phyloP scores from a whole-genome alignment of 345 rosid genomes.

The Sapria himalayana region DNA sequence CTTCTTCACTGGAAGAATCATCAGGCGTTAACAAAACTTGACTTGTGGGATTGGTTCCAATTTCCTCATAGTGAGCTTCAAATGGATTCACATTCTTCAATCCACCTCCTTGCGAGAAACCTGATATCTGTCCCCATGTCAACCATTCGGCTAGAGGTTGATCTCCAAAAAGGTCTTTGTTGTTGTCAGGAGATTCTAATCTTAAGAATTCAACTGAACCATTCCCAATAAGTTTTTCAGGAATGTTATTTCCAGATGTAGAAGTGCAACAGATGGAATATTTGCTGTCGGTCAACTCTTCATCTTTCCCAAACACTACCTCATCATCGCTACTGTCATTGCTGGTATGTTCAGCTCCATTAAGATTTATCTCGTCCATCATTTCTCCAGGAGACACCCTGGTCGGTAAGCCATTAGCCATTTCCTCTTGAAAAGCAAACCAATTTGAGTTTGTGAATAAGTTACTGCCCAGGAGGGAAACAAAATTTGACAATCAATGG shows the following conservation, averaged over 20 bases:
- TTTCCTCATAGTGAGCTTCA: conserved; percentile 25
- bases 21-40: conserved; percentile 15
- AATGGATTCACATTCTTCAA: conserved; percentile 51
- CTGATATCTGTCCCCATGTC: conserved; percentile 54
- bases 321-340: conserved; percentile 82
- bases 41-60: conserved; percentile 16
- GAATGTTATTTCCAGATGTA: conserved; percentile 19
- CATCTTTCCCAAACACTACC: conserved; percentile 67
- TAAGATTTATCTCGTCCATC: conserved; percentile 70
- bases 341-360: conserved; percentile 34
- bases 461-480: no score
- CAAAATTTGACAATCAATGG: no score
- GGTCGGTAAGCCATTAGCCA: conserved; percentile 27
- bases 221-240: conserved; percentile 14
- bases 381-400: conserved; percentile 33
- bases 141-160: conserved; percentile 71
- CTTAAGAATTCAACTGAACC: conserved; percentile 21
- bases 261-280: conserved; percentile 23
- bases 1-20: conserved; percentile 16
- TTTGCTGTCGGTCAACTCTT: conserved; percentile 35
- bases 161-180: conserved; percentile 32
- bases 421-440: conserved; percentile 90
- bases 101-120: conserved; percentile 34
- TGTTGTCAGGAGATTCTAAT: conserved; percentile 32
- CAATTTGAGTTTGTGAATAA: conserved; percentile 87